Percentiles rank a stretch among this genome's conserved stretches.
These are phyloP conservation scores for Asterella californica DNA, from an alignment of 225 moss, liverwort and hornwort species.

Conservation along the genomic window DNA sequence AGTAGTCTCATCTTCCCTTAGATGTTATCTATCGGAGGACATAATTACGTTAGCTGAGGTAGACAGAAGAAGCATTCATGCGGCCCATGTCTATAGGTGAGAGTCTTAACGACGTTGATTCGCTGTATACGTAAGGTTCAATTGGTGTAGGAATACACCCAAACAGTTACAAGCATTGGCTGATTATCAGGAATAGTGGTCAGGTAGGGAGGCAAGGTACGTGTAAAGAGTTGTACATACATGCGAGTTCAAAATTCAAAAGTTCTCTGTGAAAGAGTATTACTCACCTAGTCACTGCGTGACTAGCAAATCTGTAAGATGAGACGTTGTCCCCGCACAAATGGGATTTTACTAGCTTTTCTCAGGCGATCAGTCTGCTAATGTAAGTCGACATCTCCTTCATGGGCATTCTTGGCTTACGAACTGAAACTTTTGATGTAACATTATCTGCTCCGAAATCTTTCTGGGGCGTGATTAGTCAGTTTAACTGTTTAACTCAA, in stretches of 20 bases:
- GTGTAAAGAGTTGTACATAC: constrained; percentile 10
- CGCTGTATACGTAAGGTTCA: neutral
- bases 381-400: too few relatives aligned
- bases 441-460: too few relatives aligned
- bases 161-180: neutral
- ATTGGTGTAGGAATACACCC: neutral
- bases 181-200: neutral
- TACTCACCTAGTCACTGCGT: too few relatives aligned
- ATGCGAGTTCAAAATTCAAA: neutral
- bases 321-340: too few relatives aligned
- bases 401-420: too few relatives aligned
- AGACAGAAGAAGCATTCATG: neutral
- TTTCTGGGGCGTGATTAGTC: too few relatives aligned
- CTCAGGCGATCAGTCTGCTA: too few relatives aligned
- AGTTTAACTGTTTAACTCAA: too few relatives aligned
- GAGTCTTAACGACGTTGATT: neutral
- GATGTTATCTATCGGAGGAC: neutral
- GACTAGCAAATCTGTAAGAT: too few relatives aligned
- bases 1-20: neutral
- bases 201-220: neutral
- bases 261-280: too few relatives aligned
- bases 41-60: neutral
- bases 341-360: too few relatives aligned
- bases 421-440: too few relatives aligned
- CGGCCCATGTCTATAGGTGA: neutral